Conservation (phyloP, 352 stramenopile genomes). For the Globisporangium lucens region DNA sequence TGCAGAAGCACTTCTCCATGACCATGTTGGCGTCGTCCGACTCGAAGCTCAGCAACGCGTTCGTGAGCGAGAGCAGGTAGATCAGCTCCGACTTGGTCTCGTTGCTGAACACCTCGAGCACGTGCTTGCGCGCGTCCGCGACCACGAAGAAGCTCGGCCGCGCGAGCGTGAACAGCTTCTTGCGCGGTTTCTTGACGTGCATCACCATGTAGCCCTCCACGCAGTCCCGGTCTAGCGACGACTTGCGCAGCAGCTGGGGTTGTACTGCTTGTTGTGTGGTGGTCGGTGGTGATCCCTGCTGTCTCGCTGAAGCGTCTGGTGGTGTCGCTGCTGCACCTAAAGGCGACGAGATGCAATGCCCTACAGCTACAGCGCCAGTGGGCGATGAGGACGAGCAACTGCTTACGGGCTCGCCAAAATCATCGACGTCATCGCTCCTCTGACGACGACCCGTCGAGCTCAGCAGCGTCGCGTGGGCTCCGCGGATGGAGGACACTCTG, state of each 20-base stretch:
- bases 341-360: neutral
- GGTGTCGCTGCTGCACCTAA: neutral
- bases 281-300: neutral
- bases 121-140: slow-evolving; percentile 42
- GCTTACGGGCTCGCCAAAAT: neutral
- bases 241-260: slow-evolving; percentile 7
- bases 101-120: slow-evolving; percentile 66
- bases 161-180: slow-evolving; percentile 44
- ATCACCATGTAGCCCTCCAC: slow-evolving; percentile 60
- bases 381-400: neutral
- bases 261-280: neutral
- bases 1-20: slow-evolving; percentile 74
- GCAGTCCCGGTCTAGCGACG: slow-evolving; percentile 37
- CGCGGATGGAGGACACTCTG: neutral
- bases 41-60: slow-evolving; percentile 60
- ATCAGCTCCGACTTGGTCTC: slow-evolving; percentile 47
- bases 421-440: neutral
- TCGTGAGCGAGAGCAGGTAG: slow-evolving; percentile 59
- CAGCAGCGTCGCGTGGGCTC: too few relatives aligned
- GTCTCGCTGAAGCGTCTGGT: neutral
- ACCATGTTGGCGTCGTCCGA: slow-evolving; percentile 64
- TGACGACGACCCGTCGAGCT: neutral
- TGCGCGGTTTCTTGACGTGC: slow-evolving; percentile 60
- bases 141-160: slow-evolving; percentile 51
- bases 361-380: neutral